phyloP scores from a whole-genome alignment of 345 rosid species.

The Bruguiera gymnorhiza region DNA sequence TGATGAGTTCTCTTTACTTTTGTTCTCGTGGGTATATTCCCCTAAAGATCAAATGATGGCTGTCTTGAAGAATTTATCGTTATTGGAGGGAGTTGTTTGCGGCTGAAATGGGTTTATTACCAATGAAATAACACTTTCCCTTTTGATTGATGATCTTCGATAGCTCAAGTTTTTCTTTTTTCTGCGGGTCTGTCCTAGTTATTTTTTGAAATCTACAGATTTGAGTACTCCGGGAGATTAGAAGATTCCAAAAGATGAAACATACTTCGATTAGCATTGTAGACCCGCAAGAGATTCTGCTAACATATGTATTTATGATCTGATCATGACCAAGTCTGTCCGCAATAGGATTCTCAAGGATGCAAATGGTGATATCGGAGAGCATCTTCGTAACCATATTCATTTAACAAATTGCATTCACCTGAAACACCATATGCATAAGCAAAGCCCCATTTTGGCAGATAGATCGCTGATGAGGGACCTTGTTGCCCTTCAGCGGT shows the following conservation, averaged over 20 bases:
- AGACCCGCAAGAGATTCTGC: slow-evolving; percentile 13
- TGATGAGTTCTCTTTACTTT: slow-evolving; percentile 6
- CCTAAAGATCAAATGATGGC: slow-evolving; percentile 12
- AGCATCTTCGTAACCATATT: slow-evolving; percentile 93
- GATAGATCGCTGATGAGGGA: slow-evolving; percentile 91
- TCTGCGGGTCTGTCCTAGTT: neutral
- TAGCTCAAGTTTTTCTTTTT: slow-evolving; percentile 29
- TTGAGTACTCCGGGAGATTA: slow-evolving; percentile 20
- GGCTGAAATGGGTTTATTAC: slow-evolving; percentile 4
- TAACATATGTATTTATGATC: slow-evolving; percentile 19
- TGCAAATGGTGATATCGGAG: slow-evolving; percentile 78
- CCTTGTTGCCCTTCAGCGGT: slow-evolving; percentile 81
- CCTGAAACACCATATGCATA: slow-evolving; percentile 98
- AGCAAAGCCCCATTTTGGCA: slow-evolving; percentile 74
- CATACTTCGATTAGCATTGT: slow-evolving; percentile 34
- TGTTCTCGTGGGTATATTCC: slow-evolving; percentile 13
- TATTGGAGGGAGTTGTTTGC: slow-evolving; percentile 12
- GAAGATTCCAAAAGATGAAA: slow-evolving; percentile 36
- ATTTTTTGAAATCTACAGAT: slow-evolving; percentile 18
- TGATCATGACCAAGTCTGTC: slow-evolving; percentile 80
- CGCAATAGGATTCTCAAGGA: slow-evolving; percentile 76
- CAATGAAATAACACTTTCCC: slow-evolving; percentile 3
- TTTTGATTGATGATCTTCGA: slow-evolving; percentile 20
- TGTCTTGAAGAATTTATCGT: slow-evolving; percentile 16
- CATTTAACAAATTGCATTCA: slow-evolving; percentile 96